Conservation (phyloP, 352 stramenopile genomes). For the Phytophthora citricola region DNA sequence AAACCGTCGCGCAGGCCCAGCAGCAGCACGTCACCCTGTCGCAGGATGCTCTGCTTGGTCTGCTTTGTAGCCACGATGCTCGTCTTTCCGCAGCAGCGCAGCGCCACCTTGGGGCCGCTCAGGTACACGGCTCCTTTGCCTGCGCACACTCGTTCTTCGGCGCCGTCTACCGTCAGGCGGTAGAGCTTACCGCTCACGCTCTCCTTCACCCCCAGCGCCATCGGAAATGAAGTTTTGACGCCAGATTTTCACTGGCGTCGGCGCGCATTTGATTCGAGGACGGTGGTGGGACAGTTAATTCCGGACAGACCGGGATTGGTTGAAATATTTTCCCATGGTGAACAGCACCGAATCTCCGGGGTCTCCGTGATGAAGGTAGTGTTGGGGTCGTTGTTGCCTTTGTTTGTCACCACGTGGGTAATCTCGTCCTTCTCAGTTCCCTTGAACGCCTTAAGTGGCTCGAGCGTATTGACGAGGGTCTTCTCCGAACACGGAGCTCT, state of each 20-base stretch:
- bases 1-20: conserved; percentile 67
- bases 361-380: conserved; percentile 78
- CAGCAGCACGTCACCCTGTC: conserved; percentile 75
- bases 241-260: conserved; percentile 17
- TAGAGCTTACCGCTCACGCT: conserved; percentile 73
- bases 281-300: not conserved
- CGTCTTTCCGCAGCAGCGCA: conserved; percentile 82
- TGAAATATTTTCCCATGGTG: not conserved
- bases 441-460: conserved; percentile 62
- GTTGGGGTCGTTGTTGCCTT: conserved; percentile 48
- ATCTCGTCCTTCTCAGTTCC: conserved; percentile 78
- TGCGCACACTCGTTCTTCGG: conserved; percentile 68
- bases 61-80: conserved; percentile 77
- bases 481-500: too few relatives aligned
- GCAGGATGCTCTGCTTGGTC: conserved; percentile 78
- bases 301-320: too few relatives aligned
- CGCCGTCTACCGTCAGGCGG: conserved; percentile 48
- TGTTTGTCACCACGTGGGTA: conserved; percentile 47
- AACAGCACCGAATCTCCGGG: conserved; percentile 93
- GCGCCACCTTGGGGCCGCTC: conserved; percentile 66
- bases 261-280: not conserved
- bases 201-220: conserved; percentile 71
- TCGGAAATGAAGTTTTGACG: conserved; percentile 19
- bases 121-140: conserved; percentile 75
- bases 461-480: too few relatives aligned